Evolutionary conservation across 2,329 filamentous ascomycete species (phyloP), one percentile per base, ranked within the genome.

Genomic region (Ophiocordyceps camponoti-saundersi): DNA sequence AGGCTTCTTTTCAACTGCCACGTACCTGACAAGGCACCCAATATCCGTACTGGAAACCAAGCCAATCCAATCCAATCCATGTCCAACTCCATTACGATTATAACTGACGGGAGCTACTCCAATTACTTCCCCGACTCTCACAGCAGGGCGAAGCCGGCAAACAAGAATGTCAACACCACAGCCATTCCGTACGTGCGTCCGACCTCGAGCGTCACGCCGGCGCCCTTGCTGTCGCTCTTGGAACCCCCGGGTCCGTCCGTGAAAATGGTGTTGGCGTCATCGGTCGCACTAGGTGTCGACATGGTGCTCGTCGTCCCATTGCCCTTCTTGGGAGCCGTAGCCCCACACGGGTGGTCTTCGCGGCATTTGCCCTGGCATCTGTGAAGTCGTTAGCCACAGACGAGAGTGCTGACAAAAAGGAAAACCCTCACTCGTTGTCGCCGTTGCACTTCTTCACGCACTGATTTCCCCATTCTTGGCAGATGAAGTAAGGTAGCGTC

Each of bases 401-500:
- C 23, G 5, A 26, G 8, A 8, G 23, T 8, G 8, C 8, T 26
- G 5, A 8, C 4, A 8, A 26, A n/a, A 26, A 26, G 23, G 23
- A 8, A 26, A 26, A 8, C 8, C 23, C 23, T 26, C 23, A 88
- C 54, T 71, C 70, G 62, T 80, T 68, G 52, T 64, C 59, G 45
- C 57, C 49, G 32, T 63, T 66, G 63, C 83, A 88, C 48, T 51
- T 62, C 2, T 53, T 57, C 13, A 82, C 78, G 60, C 82, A 87
- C 63, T 86, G 75, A 60, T 68, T 77, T 55, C 77, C 80, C 72
- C 74, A 86, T 64, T 82, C 72, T 44, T 71, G 72, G 73, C 85
- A 92, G 55, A 79, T 72, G 66, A 80, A 85, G 72, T 78, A 90
- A 32, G 85, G 85, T 23, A 92, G 69, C 1, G 85, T 89, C 55